Conservation (phyloP, 495 filamentous ascomycete species). For the Aspergillus baeticus region DNA sequence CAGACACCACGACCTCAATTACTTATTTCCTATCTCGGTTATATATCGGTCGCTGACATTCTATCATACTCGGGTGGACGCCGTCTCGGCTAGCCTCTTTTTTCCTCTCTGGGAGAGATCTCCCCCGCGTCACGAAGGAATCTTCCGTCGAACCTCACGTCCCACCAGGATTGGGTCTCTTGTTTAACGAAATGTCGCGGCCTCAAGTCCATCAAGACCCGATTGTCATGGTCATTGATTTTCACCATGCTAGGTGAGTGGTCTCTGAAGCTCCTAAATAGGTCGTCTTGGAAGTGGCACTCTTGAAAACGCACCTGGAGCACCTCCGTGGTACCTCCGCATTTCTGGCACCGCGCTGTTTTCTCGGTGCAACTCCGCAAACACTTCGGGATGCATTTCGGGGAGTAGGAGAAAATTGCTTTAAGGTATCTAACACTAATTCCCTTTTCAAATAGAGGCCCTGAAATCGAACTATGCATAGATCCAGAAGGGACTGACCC, state of each 20-base stretch:
- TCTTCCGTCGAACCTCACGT: conserved; percentile 19
- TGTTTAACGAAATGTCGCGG: conserved; percentile 31
- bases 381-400: neutral
- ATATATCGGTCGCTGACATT: neutral
- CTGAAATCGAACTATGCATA: conserved; percentile 92
- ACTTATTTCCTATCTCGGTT: neutral
- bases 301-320: neutral
- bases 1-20: neutral
- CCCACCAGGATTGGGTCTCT: conserved; percentile 17
- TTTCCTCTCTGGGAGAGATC: conserved; percentile 1
- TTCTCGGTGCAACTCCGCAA: conserved; percentile 1
- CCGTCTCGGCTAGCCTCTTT: conserved; percentile 22
- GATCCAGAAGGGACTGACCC: conserved; percentile 79
- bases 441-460: conserved; percentile 58
- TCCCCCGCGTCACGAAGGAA: conserved; percentile 13
- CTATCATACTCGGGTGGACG: conserved; percentile 14
- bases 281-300: neutral
- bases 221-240: conserved; percentile 89
- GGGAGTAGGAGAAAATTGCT: neutral
- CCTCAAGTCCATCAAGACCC: conserved; percentile 38
- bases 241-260: conserved; percentile 85
- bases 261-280: neutral
- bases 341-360: neutral
- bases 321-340: neutral
- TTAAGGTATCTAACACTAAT: neutral